Conservation (phyloP, 352 stramenopile genomes). For the Globisporangium carolinianum region DNA sequence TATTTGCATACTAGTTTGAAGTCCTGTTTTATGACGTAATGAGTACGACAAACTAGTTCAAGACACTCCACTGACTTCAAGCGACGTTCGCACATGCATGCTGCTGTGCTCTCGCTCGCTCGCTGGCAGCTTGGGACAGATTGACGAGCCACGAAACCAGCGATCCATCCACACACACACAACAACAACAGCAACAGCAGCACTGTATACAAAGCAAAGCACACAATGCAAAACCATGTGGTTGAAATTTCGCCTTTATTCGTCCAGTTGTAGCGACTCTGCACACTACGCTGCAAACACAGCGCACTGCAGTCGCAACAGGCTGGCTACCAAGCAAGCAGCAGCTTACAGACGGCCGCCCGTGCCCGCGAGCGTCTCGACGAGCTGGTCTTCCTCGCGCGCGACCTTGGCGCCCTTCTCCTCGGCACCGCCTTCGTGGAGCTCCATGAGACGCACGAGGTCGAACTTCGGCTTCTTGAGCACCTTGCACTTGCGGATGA, state of each 20-base stretch:
- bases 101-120: too few relatives aligned
- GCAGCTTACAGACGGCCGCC: constrained; percentile 85
- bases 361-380: constrained; percentile 81
- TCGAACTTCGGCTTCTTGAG: constrained; percentile 99
- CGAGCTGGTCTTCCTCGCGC: constrained; percentile 79
- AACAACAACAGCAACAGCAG: too few relatives aligned
- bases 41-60: too few relatives aligned
- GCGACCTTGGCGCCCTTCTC: constrained; percentile 90
- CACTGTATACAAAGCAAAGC: too few relatives aligned
- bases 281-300: background rate
- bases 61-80: too few relatives aligned
- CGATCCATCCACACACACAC: too few relatives aligned
- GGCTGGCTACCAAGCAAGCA: constrained; percentile 8
- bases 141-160: too few relatives aligned
- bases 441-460: constrained; percentile 99
- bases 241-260: constrained; percentile 85
- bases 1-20: too few relatives aligned
- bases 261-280: constrained; percentile 5
- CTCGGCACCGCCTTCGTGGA: constrained; percentile 94
- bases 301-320: constrained; percentile 58
- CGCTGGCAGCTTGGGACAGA: too few relatives aligned
- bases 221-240: constrained; percentile 3
- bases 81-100: too few relatives aligned
- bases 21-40: too few relatives aligned
- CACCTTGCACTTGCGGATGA: constrained; percentile 99